phyloP scores from a whole-genome alignment of 139 green algal genomes.

The Limnomonas spitsbergensis region DNA sequence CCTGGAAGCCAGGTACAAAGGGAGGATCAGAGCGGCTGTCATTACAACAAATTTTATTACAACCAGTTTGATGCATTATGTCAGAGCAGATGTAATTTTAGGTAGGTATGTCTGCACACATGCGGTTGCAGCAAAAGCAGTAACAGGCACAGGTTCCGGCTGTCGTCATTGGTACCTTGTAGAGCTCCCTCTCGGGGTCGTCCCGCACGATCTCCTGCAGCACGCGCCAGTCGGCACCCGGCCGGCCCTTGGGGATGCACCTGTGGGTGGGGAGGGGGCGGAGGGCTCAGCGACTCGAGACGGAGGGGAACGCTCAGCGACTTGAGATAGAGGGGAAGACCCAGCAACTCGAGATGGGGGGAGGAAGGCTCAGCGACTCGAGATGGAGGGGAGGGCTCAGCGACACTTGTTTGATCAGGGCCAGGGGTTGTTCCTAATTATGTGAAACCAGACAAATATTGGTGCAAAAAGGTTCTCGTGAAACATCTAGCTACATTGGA shows the following conservation, averaged over 20 bases:
- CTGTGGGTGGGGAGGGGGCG: slow-evolving; percentile 8
- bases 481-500: not conserved
- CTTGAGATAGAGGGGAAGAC: not conserved
- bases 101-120: not conserved
- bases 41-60: not conserved
- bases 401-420: too few relatives aligned
- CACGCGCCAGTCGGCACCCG: slow-evolving; percentile 90
- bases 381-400: not conserved
- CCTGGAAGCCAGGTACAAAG: slow-evolving; percentile 39
- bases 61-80: not conserved
- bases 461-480: not conserved
- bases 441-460: not conserved
- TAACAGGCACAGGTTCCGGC: too few relatives aligned
- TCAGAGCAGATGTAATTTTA: not conserved
- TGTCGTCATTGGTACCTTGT: too few relatives aligned
- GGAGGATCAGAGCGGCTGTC: too few relatives aligned
- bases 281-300: not conserved
- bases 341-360: too few relatives aligned
- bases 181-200: slow-evolving; percentile 65
- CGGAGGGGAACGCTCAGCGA: not conserved
- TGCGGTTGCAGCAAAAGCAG: not conserved
- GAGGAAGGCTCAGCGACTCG: not conserved
- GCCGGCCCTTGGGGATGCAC: slow-evolving; percentile 88
- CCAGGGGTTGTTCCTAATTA: too few relatives aligned
- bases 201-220: slow-evolving; percentile 73